These are phyloP conservation scores for Nigrospora sphaerica DNA, from an alignment of 2,329 filamentous ascomycete genomes.

Conservation along the genomic window DNA sequence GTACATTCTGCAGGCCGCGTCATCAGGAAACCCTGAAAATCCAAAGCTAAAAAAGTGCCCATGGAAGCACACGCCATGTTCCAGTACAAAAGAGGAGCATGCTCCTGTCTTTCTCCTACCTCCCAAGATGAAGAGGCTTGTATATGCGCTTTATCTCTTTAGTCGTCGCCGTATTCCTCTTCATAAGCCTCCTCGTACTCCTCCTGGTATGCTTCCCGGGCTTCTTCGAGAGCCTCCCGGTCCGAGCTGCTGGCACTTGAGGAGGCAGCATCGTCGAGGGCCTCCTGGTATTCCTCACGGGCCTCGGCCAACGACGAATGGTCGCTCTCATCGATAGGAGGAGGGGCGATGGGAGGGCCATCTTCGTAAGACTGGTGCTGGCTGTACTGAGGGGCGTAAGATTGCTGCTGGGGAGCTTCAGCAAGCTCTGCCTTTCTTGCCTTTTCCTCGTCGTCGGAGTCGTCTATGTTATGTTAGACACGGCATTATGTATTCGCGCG, in stretches of 20 bases:
- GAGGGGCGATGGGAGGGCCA: background rate
- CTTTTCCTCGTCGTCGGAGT: slow-evolving; percentile 19
- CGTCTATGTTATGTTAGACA: slow-evolving; percentile 9
- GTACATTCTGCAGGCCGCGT: too few species aligned
- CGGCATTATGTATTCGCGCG: background rate
- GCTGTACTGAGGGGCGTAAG: slow-evolving; percentile 5
- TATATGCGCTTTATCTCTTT: background rate
- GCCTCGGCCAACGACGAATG: slow-evolving; percentile 26
- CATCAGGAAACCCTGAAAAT: too few species aligned
- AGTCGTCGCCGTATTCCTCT: slow-evolving; percentile 5
- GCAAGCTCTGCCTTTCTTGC: background rate
- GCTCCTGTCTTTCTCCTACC: too few species aligned
- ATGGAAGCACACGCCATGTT: too few species aligned
- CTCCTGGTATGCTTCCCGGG: slow-evolving; percentile 42
- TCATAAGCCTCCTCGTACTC: slow-evolving; percentile 35
- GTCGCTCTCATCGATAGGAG: slow-evolving; percentile 5
- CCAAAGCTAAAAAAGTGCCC: too few species aligned
- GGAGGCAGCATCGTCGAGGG: slow-evolving; percentile 29
- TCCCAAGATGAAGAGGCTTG: too few species aligned
- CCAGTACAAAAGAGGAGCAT: too few species aligned
- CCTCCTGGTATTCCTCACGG: slow-evolving; percentile 42
- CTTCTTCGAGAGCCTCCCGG: slow-evolving; percentile 36
- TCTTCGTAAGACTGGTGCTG: background rate
- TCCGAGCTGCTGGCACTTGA: slow-evolving; percentile 28
- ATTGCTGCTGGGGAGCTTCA: background rate